A percentile compares a stretch with the other conserved stretches of the same genome.
These are phyloP conservation scores for Narthecium ossifragum DNA, from an alignment of 106 monocot species.

Conservation along the genomic window DNA sequence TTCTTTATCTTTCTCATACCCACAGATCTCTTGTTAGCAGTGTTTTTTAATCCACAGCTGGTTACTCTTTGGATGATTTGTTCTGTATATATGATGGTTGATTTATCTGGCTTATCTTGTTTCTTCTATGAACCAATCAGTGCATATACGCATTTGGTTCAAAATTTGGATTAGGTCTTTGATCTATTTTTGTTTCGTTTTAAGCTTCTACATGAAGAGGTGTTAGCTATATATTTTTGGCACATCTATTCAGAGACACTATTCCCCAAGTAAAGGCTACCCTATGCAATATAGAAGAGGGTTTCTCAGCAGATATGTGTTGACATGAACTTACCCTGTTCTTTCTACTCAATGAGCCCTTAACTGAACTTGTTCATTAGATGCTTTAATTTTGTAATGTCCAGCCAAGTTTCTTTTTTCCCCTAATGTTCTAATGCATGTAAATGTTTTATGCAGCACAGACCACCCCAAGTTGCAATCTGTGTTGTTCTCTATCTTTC, in stretches of 20 bases:
- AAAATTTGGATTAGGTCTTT: too few species aligned
- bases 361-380: too few species aligned
- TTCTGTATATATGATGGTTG: neutral
- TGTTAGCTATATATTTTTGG: too few species aligned
- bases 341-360: neutral
- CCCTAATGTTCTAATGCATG: neutral
- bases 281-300: too few species aligned
- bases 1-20: neutral
- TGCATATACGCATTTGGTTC: too few species aligned
- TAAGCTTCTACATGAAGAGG: too few species aligned
- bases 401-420: neutral
- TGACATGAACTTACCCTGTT: too few species aligned
- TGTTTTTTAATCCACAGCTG: neutral
- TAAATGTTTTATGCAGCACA: conserved; percentile 11
- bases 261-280: too few species aligned
- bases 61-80: neutral
- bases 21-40: neutral
- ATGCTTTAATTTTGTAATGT: neutral
- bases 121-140: too few species aligned
- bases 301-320: too few species aligned
- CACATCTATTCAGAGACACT: too few species aligned
- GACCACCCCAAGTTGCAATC: conserved; percentile 22
- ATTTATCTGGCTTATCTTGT: neutral
- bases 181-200: too few species aligned
- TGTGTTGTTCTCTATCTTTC: neutral